Evolutionary conservation across 768 basidiomycete genomes (phyloP).

Genomic region (Cystobasidium tubakii): DNA sequence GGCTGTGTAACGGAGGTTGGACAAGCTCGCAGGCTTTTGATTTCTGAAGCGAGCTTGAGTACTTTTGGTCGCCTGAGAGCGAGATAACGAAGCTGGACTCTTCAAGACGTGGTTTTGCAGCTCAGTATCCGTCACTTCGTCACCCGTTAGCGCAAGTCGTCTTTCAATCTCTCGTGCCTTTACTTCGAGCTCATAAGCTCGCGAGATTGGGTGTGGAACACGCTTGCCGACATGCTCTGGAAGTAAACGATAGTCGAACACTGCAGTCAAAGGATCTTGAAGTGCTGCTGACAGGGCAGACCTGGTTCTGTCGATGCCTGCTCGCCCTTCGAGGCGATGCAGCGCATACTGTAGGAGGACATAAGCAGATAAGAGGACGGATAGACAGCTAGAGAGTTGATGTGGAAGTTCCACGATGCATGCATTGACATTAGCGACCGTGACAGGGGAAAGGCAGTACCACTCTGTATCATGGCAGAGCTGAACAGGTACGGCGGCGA

Average conservation of each 20-base stretch:
- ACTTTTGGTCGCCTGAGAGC: neutral
- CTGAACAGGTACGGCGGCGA: no score
- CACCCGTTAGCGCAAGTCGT: neutral
- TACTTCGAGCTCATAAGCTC: no score
- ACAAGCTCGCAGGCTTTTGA: neutral
- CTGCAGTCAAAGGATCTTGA: neutral
- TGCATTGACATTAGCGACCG: no score
- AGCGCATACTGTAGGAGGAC: neutral
- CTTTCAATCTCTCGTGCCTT: no score
- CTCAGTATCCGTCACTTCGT: neutral
- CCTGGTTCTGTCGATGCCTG: neutral
- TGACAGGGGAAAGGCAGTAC: no score
- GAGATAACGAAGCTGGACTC: neutral
- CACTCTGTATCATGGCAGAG: no score
- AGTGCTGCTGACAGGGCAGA: neutral
- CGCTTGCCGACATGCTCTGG: no score
- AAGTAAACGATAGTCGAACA: neutral
- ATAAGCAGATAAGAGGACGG: neutral
- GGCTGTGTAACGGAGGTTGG: neutral
- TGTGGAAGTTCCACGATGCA: no score
- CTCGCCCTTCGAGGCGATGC: neutral
- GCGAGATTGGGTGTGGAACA: no score
- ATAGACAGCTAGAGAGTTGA: neutral
- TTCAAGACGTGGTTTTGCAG: neutral
- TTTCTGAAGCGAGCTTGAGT: neutral